Conservation (phyloP, 805 yeast genomes). For the Cephaloascus albidus region DNA sequence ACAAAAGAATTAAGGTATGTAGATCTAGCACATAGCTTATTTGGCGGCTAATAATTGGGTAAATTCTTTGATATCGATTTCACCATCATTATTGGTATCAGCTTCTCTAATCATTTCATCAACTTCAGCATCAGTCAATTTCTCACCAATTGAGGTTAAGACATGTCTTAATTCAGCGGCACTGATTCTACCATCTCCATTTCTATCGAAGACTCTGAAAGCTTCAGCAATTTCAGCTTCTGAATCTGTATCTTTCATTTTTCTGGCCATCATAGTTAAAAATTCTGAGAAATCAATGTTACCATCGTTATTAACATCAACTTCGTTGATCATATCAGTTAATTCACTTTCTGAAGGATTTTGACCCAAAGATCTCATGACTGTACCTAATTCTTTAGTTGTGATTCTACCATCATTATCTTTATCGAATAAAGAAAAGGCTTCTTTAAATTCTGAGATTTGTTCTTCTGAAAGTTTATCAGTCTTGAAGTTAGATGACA, state of each 20-base stretch:
- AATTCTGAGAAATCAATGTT: constrained; percentile 39
- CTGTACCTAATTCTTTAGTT: constrained; percentile 92
- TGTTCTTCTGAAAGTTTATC: constrained; percentile 93
- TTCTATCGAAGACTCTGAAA: constrained; percentile 92
- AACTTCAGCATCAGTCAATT: constrained; percentile 92
- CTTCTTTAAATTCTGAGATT: constrained; percentile 95
- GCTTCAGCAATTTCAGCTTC: constrained; percentile 98
- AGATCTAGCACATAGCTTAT: too few species aligned
- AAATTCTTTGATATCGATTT: constrained; percentile 93
- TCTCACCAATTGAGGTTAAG: constrained; percentile 95
- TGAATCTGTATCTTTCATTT: constrained; percentile 92
- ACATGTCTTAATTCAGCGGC: constrained; percentile 97
- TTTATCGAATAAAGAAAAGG: constrained; percentile 93
- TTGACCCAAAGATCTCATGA: constrained; percentile 98
- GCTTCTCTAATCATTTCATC: constrained; percentile 97
- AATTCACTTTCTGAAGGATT: constrained; percentile 95
- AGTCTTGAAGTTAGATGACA: constrained; percentile 31
- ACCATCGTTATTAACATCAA: constrained; percentile 93
- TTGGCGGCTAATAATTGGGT: constrained; percentile 80
- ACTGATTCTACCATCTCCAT: constrained; percentile 94
- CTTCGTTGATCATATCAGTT: constrained; percentile 95
- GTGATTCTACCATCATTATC: constrained; percentile 97
- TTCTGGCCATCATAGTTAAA: constrained; percentile 38
- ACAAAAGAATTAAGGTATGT: too few species aligned
- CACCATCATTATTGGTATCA: constrained; percentile 91